Conservation (phyloP, 2,329 filamentous ascomycete species). For the Cryoendolithus antarcticus region DNA sequence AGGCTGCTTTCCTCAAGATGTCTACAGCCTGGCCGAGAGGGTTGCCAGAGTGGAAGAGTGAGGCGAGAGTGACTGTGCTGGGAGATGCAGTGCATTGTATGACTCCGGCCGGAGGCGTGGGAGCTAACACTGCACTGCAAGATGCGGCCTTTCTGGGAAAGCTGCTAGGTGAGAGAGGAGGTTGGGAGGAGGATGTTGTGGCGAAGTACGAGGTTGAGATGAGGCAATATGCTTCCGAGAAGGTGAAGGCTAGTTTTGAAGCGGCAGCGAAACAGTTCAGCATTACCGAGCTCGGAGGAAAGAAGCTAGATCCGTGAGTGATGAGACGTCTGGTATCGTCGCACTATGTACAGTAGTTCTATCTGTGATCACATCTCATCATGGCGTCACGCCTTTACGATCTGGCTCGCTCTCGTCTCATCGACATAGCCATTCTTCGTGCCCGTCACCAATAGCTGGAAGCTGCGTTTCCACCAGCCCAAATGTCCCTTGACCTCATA, state of each 20-base stretch:
- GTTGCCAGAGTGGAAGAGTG: conserved; percentile 48
- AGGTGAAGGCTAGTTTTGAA: conserved; percentile 43
- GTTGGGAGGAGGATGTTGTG: conserved; percentile 29
- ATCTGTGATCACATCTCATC: too few relatives aligned
- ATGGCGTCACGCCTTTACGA: background rate
- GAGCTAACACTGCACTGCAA: conserved; percentile 45
- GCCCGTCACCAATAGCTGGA: background rate
- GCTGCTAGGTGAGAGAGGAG: conserved; percentile 40
- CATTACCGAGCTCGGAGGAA: conserved; percentile 2
- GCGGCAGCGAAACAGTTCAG: conserved; percentile 32
- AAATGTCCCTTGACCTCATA: conserved; percentile 2
- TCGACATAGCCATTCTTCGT: conserved; percentile 2
- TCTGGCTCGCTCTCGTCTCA: conserved; percentile 1
- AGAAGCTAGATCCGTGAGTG: background rate
- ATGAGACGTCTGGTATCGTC: too few relatives aligned
- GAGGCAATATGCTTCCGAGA: conserved; percentile 42
- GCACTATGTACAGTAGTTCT: too few relatives aligned
- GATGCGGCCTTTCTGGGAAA: conserved; percentile 44
- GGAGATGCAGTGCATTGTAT: conserved; percentile 48
- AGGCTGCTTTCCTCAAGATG: conserved; percentile 56
- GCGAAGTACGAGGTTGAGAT: conserved; percentile 28
- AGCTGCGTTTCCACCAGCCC: background rate
- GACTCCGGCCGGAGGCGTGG: conserved; percentile 42
- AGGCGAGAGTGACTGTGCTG: conserved; percentile 45
- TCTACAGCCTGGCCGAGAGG: conserved; percentile 49